Evolutionary conservation across 2,329 filamentous ascomycete genomes (phyloP).

Genomic region (Exophiala aquamarina): DNA sequence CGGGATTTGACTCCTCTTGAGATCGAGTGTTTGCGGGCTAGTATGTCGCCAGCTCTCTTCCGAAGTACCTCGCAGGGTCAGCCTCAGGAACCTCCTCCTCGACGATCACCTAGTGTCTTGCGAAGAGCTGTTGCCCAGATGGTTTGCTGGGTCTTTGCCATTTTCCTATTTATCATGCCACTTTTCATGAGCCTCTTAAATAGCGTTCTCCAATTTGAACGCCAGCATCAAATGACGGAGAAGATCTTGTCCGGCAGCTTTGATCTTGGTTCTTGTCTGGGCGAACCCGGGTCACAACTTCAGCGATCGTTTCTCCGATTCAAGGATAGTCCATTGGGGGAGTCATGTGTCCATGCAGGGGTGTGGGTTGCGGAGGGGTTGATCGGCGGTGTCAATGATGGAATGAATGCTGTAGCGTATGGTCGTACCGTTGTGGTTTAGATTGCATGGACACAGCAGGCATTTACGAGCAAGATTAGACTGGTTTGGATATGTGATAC

Average conservation of each 20-base stretch:
- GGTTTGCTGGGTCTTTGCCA: conserved; percentile 21
- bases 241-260: conserved; percentile 55
- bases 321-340: conserved; percentile 65
- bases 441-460: too few species aligned
- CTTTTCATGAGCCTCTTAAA: conserved; percentile 20
- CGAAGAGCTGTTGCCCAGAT: conserved; percentile 19
- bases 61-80: neutral
- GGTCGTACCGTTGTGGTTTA: conserved; percentile 5
- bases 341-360: conserved; percentile 55
- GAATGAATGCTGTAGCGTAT: conserved; percentile 33
- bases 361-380: conserved; percentile 65
- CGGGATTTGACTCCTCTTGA: conserved; percentile 19
- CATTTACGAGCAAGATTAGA: too few species aligned
- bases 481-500: too few species aligned
- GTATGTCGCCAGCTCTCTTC: conserved; percentile 18
- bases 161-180: conserved; percentile 20
- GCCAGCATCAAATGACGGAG: conserved; percentile 64
- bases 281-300: conserved; percentile 52
- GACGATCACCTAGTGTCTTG: conserved; percentile 10
- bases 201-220: conserved; percentile 55
- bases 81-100: neutral
- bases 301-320: conserved; percentile 59
- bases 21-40: conserved; percentile 17
- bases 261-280: conserved; percentile 54
- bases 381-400: conserved; percentile 66